These are phyloP conservation scores for Polyporus arcularius DNA, from an alignment of 768 basidiomycete genomes.

Conservation along the genomic window DNA sequence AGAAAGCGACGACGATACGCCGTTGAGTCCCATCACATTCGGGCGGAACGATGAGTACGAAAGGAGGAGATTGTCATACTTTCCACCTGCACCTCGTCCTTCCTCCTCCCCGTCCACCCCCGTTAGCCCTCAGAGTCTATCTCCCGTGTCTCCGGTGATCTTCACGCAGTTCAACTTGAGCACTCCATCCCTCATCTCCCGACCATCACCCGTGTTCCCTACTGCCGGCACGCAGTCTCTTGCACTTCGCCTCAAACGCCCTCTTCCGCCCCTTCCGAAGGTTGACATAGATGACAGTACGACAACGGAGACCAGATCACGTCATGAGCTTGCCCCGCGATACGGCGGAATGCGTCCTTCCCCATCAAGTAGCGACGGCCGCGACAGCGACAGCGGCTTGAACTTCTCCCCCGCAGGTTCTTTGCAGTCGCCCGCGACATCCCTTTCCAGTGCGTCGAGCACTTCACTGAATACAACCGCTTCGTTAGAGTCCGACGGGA, in stretches of 20 bases:
- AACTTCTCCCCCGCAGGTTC: slow-evolving; percentile 2
- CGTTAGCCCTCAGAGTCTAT: neutral
- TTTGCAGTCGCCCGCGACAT: slow-evolving; percentile 7
- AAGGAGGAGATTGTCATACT: slow-evolving; percentile 6
- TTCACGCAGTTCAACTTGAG: slow-evolving; percentile 18
- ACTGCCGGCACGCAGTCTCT: slow-evolving; percentile 3
- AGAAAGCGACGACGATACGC: slow-evolving; percentile 20
- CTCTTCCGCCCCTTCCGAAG: slow-evolving; percentile 14
- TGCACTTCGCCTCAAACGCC: slow-evolving; percentile 7
- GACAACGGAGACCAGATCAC: neutral
- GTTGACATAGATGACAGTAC: slow-evolving; percentile 3
- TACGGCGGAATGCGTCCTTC: neutral
- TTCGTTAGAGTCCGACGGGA: slow-evolving; percentile 6
- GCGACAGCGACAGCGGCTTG: slow-evolving; percentile 12
- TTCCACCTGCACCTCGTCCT: neutral
- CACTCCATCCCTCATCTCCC: slow-evolving; percentile 5
- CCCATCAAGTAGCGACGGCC: slow-evolving; percentile 9
- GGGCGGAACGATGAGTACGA: slow-evolving; percentile 16
- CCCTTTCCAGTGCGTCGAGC: neutral
- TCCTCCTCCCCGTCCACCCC: slow-evolving; percentile 7
- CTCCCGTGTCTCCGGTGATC: slow-evolving; percentile 7
- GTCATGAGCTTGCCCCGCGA: neutral
- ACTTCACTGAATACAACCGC: slow-evolving; percentile 1
- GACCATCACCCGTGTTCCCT: slow-evolving; percentile 2
- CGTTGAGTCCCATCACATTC: slow-evolving; percentile 16